Conservation (phyloP, 1,284 basidiomycete species). For the Ganoderma leucocontextum region DNA sequence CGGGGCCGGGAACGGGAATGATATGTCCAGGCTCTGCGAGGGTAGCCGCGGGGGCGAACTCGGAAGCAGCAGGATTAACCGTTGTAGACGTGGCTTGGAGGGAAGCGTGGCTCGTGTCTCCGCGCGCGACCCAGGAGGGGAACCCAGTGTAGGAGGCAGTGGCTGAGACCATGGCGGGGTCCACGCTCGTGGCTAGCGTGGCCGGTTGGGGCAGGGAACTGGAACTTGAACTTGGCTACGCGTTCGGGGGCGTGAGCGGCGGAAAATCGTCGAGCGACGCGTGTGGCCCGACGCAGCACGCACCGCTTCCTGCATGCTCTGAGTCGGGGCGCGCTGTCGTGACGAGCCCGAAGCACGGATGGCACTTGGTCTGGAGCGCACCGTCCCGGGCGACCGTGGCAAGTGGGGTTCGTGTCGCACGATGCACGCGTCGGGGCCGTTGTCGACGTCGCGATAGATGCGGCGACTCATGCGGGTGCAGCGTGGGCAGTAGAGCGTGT, state of each 20-base stretch:
- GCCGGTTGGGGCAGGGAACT: neutral
- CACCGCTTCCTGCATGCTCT: neutral
- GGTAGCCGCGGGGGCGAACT: neutral
- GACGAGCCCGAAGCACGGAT: slow-evolving; percentile 15
- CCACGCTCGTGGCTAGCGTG: neutral
- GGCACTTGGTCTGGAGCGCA: slow-evolving; percentile 6
- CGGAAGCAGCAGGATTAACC: slow-evolving; percentile 1
- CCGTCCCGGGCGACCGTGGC: neutral
- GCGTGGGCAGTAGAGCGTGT: slow-evolving; percentile 15
- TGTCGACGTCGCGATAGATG: slow-evolving; percentile 11
- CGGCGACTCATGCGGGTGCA: slow-evolving; percentile 18
- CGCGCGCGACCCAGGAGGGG: neutral
- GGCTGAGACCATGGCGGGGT: neutral
- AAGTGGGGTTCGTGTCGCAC: slow-evolving; percentile 12
- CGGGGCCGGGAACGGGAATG: neutral
- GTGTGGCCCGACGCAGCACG: slow-evolving; percentile 16
- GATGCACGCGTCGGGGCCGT: slow-evolving; percentile 17
- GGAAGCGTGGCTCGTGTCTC: neutral
- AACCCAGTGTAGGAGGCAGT: neutral
- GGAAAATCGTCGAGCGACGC: neutral
- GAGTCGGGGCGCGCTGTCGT: neutral
- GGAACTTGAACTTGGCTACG: neutral
- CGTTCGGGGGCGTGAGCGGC: neutral
- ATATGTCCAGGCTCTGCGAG: neutral
- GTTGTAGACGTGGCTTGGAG: neutral